Evolutionary conservation across 169 alveolate genomes (phyloP), one percentile per base, ranked within the genome.

Genomic region (Theileria orientalis): DNA sequence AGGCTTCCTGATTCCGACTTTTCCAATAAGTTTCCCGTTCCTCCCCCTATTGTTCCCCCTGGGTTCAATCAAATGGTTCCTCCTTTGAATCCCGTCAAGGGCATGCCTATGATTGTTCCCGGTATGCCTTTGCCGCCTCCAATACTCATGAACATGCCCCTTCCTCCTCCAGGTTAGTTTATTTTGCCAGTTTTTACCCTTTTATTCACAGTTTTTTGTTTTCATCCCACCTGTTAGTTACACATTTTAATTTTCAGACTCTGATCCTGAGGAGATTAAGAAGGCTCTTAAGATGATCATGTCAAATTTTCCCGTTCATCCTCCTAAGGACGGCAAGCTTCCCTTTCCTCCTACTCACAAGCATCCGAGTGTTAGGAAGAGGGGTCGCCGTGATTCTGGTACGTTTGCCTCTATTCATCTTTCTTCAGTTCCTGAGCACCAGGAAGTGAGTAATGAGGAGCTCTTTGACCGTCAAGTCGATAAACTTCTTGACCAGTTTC

Each of bases 41-140:
- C 67, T 33, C 21, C 21, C 47, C 67, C 67, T 19, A 5, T 57
- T 19, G 33, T 29, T 33, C 32, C 32, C 16, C 57, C 57, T 47
- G 57, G 32, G n/a, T 57, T 57, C 54, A 57, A 32, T 57, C 33
- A 29, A 57, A n/a, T 30, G 21, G 57, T 47, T 9, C 57, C 57
- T 16, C 67, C 46, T 57, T n/a, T n/a, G 46, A 33, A 57, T 13
- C 23, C 52, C 52, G 16, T 14, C 23, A 33, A 33, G 21, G 21
- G 3, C n/a, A 35, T 74, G 76, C 83, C 83, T 21, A 44, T 42
- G 32, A 37, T 77, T 11, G n/a, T 66, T 9, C 83, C 86, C 19
- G 21, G 73, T n/a, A 63, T 63, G 73, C 41, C 14, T n/a, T 25
- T 63, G 37, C 73, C 73, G 14, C 57, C 73, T 63, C 73, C 35